Conservation (phyloP, 768 basidiomycete genomes). For the Pulveroboletus sp. region DNA sequence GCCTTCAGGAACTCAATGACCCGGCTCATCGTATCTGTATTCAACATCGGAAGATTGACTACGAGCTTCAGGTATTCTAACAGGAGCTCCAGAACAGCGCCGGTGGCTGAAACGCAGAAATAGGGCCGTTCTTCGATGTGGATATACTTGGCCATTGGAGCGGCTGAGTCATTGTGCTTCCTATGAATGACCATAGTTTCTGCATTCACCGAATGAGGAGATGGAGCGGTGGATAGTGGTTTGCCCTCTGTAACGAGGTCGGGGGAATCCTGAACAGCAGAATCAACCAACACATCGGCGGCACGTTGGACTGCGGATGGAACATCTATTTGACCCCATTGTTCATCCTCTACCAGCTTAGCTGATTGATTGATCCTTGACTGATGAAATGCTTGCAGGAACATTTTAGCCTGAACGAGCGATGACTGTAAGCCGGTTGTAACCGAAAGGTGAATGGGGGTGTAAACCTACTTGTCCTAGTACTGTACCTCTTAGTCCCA, state of each 20-base stretch:
- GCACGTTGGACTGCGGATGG: conserved; percentile 58
- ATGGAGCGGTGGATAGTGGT: neutral
- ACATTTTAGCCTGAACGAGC: conserved; percentile 66
- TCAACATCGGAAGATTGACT: conserved; percentile 81
- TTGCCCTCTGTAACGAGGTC: conserved; percentile 48
- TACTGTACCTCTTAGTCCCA: conserved; percentile 81
- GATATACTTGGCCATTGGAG: conserved; percentile 49
- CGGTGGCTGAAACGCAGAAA: conserved; percentile 82
- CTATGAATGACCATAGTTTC: conserved; percentile 11
- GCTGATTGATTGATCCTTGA: conserved; percentile 72
- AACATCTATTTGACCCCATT: conserved; percentile 80
- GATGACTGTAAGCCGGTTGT: conserved; percentile 1
- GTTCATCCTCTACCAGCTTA: conserved; percentile 91
- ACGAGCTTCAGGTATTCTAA: conserved; percentile 85
- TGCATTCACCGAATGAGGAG: conserved; percentile 8
- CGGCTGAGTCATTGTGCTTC: conserved; percentile 19
- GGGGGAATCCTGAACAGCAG: conserved; percentile 76
- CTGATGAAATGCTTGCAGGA: conserved; percentile 84
- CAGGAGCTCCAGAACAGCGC: conserved; percentile 65
- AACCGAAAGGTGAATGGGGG: neutral
- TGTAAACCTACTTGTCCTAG: conserved; percentile 63
- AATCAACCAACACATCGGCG: conserved; percentile 70
- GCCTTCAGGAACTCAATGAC: conserved; percentile 95
- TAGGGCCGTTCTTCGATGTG: conserved; percentile 81
- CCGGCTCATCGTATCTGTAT: conserved; percentile 92